Evolutionary conservation across 768 basidiomycete genomes (phyloP).

Genomic region (Naganishia randhawae): DNA sequence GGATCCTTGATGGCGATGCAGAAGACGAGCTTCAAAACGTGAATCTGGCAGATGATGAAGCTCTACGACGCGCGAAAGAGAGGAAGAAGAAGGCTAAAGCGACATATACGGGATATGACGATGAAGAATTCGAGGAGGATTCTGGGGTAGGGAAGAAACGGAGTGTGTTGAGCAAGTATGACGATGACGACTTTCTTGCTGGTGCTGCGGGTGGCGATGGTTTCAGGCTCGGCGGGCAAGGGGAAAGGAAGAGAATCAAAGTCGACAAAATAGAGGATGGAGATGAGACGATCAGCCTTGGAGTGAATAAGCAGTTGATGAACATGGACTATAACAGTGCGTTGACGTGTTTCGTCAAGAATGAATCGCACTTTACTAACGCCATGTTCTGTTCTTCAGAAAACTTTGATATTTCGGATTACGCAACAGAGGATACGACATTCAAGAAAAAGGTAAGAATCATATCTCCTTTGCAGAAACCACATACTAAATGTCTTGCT

Average conservation of each 20-base stretch:
- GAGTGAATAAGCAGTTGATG: constrained; percentile 74
- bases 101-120: constrained; percentile 92
- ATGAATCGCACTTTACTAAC: constrained; percentile 32
- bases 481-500: constrained; percentile 20
- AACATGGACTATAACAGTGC: constrained; percentile 85
- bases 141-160: constrained; percentile 66
- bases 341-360: constrained; percentile 50
- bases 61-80: constrained; percentile 53
- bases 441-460: constrained; percentile 75
- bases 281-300: constrained; percentile 58
- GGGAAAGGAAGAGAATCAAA: constrained; percentile 32
- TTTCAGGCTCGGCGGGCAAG: constrained; percentile 75
- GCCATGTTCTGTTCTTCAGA: constrained; percentile 55
- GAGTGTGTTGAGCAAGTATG: constrained; percentile 84
- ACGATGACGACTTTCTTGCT: constrained; percentile 74
- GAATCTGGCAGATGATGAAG: constrained; percentile 84
- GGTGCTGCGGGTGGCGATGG: constrained; percentile 57
- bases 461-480: constrained; percentile 52
- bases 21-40: constrained; percentile 98
- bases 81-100: constrained; percentile 81
- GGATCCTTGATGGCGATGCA: constrained; percentile 83
- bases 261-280: constrained; percentile 50
- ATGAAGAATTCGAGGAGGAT: constrained; percentile 80
- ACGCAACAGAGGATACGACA: constrained; percentile 80
- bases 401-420: constrained; percentile 80